Conservation (phyloP, 2,329 filamentous ascomycete species). For the Colletotrichum simmondsii region DNA sequence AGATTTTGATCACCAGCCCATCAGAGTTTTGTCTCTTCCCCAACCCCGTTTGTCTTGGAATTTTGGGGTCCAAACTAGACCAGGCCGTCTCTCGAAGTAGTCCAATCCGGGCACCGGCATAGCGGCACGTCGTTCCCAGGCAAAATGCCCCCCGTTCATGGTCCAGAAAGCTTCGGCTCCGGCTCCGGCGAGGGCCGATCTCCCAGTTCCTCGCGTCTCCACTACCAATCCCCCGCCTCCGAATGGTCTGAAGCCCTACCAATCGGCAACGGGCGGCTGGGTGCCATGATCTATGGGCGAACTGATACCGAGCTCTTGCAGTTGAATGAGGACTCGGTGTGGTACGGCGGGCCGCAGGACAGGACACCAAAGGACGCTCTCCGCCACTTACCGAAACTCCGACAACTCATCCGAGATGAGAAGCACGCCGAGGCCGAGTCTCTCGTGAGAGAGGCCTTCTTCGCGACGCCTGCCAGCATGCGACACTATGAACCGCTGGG, state of each 20-base stretch:
- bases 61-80: neutral
- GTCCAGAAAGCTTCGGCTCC: conserved; percentile 4
- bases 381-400: conserved; percentile 46
- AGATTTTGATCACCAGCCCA: neutral
- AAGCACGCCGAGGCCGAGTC: conserved; percentile 36
- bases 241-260: conserved; percentile 48
- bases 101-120: conserved; percentile 8
- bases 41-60: neutral
- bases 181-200: conserved; percentile 4
- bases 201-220: conserved; percentile 34
- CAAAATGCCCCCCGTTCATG: conserved; percentile 9
- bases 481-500: conserved; percentile 58
- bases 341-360: conserved; percentile 53
- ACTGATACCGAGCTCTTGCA: conserved; percentile 48
- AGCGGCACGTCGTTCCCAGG: conserved; percentile 25
- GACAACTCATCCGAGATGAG: conserved; percentile 48
- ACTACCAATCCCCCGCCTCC: conserved; percentile 43
- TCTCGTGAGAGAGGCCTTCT: conserved; percentile 47
- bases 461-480: conserved; percentile 56
- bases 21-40: neutral
- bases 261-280: conserved; percentile 55
- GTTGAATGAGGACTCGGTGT: conserved; percentile 59
- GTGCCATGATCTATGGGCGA: conserved; percentile 52
- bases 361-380: conserved; percentile 49
- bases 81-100: neutral